phyloP scores from a whole-genome alignment of 2,329 filamentous ascomycete genomes.

The Sporothrix sp. region DNA sequence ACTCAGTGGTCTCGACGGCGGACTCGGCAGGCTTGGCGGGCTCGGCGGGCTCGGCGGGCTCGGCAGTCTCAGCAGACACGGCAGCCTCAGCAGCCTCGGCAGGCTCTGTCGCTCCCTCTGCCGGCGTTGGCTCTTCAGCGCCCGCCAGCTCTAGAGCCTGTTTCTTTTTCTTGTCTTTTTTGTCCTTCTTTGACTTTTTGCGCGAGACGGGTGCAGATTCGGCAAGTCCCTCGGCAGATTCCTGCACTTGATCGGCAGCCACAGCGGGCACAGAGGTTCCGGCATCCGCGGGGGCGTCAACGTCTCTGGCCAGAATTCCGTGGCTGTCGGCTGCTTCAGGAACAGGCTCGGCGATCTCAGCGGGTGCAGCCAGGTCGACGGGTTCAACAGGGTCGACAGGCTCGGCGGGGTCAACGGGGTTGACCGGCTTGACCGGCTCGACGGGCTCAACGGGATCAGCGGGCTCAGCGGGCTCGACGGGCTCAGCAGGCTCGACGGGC shows the following conservation, averaged over 20 bases:
- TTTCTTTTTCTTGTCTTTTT: not conserved
- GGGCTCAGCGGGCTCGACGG: too few species aligned
- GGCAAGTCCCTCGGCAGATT: not conserved
- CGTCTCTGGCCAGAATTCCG: not conserved
- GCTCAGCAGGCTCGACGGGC: too few species aligned
- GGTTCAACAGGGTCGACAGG: not conserved
- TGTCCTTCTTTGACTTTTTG: constrained; percentile 9
- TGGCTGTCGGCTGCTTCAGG: not conserved
- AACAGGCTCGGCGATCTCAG: not conserved
- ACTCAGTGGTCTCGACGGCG: not conserved
- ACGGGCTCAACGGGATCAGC: too few species aligned
- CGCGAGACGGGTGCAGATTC: not conserved
- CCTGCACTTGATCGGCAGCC: not conserved
- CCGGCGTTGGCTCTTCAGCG: too few species aligned
- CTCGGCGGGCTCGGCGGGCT: too few species aligned
- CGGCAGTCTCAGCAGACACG: too few species aligned
- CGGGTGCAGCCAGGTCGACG: not conserved
- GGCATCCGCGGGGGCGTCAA: not conserved
- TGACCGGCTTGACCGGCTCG: not conserved
- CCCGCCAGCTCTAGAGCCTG: too few species aligned
- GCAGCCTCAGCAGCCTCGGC: too few species aligned
- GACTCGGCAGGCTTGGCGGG: not conserved
- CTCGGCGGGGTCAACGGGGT: not conserved
- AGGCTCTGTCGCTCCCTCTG: too few species aligned
- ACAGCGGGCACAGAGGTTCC: not conserved